phyloP scores from a whole-genome alignment of 768 basidiomycete genomes.

The Paxillus involutus region DNA sequence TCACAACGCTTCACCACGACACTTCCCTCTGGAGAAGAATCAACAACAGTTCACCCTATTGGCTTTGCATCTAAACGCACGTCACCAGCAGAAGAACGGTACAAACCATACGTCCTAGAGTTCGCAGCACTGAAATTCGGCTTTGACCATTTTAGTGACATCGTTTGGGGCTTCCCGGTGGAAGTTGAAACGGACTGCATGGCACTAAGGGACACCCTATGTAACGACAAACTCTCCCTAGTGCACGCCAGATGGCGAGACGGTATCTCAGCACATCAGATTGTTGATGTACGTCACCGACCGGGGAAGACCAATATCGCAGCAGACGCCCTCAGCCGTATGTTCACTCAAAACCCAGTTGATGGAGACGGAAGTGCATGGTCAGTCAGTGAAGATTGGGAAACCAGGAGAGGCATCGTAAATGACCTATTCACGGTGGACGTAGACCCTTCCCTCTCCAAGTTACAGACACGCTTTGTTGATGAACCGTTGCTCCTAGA shows the following conservation, averaged over 20 bases:
- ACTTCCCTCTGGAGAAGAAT: too few relatives aligned
- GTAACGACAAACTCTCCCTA: conserved; percentile 11
- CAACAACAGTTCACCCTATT: too few relatives aligned
- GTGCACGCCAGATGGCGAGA: conserved; percentile 29
- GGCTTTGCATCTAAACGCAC: too few relatives aligned
- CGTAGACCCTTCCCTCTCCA: neutral
- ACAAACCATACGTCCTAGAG: too few relatives aligned
- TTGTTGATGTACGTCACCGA: conserved; percentile 16
- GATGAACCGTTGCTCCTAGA: conserved; percentile 18
- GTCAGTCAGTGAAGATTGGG: conserved; percentile 30
- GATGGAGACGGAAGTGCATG: conserved; percentile 31
- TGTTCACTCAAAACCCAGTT: neutral
- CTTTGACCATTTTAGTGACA: too few relatives aligned
- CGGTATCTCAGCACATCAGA: conserved; percentile 18
- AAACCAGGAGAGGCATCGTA: conserved; percentile 14
- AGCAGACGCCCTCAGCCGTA: conserved; percentile 32
- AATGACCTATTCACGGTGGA: conserved; percentile 15
- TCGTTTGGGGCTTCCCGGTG: too few relatives aligned
- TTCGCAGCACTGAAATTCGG: too few relatives aligned
- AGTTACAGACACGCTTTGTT: neutral
- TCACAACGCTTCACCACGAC: too few relatives aligned
- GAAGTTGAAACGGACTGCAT: too few relatives aligned
- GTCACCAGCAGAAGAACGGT: too few relatives aligned
- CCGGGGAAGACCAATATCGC: conserved; percentile 23
- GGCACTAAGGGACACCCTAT: too few relatives aligned